Conservation (phyloP, 345 rosid species). For the Euphorbia peplus region DNA sequence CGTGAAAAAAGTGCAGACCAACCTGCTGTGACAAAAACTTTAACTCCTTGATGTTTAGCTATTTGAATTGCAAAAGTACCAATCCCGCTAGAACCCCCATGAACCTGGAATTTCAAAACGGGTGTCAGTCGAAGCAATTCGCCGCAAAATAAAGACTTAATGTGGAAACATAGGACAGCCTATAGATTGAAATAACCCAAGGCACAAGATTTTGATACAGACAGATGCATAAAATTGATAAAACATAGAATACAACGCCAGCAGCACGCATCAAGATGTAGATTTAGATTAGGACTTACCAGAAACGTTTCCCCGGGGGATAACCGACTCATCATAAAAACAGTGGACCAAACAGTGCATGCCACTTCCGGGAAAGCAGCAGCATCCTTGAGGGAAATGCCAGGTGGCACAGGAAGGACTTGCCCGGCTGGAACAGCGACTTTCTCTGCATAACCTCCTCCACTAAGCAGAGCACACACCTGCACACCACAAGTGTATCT, state of each 20-base stretch:
- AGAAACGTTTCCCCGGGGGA: constrained; percentile 64
- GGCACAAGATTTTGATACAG: background rate
- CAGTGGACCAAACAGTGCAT: constrained; percentile 88
- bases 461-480: constrained; percentile 90
- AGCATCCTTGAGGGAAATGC: constrained; percentile 65
- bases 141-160: background rate
- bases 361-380: constrained; percentile 80
- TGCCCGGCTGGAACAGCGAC: constrained; percentile 73
- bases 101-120: constrained; percentile 47
- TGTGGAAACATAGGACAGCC: background rate
- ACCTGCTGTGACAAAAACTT: constrained; percentile 91
- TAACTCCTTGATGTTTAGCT: constrained; percentile 60
- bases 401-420: constrained; percentile 54
- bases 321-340: constrained; percentile 68
- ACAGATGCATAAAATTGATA: background rate
- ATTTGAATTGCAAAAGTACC: constrained; percentile 92
- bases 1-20: background rate
- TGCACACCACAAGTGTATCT: constrained; percentile 21
- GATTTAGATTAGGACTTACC: constrained; percentile 36
- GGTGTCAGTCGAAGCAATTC: constrained; percentile 9
- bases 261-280: background rate
- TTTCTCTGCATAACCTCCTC: constrained; percentile 89
- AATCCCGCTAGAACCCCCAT: constrained; percentile 94
- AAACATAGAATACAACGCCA: background rate
- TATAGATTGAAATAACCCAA: background rate